phyloP scores from a whole-genome alignment of 129 eudicot species.

The Artemisia argyi region DNA sequence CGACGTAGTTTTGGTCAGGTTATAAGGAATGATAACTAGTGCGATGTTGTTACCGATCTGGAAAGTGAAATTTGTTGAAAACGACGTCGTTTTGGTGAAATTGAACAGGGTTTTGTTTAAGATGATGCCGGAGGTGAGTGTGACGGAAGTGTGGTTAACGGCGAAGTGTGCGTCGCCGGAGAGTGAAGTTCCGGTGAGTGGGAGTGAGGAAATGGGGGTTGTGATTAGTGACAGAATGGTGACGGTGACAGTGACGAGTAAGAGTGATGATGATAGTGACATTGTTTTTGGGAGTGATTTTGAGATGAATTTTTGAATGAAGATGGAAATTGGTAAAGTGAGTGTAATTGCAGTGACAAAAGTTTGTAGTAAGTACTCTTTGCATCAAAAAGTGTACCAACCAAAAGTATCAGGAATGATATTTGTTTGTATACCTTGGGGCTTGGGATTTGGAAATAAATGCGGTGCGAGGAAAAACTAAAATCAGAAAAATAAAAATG shows the following conservation, averaged over 20 bases:
- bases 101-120: conserved; percentile 41
- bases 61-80: conserved; percentile 65
- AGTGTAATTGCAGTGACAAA: too few species aligned
- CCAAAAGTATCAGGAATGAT: neutral
- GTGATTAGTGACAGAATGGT: conserved; percentile 35
- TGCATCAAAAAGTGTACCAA: conserved; percentile 12
- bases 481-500: too few species aligned
- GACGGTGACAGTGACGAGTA: conserved; percentile 34
- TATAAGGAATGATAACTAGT: conserved; percentile 45
- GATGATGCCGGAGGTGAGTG: conserved; percentile 53
- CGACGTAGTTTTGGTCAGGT: conserved; percentile 1
- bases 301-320: conserved; percentile 1
- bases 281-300: conserved; percentile 24
- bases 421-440: too few species aligned
- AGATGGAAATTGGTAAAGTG: conserved; percentile 18
- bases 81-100: conserved; percentile 34
- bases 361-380: neutral
- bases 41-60: conserved; percentile 59
- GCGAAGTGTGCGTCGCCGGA: conserved; percentile 61
- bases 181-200: conserved; percentile 37
- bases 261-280: neutral
- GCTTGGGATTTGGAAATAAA: too few species aligned
- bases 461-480: too few species aligned
- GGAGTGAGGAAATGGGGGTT: conserved; percentile 34
- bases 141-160: conserved; percentile 33